Evolutionary conservation across 1,284 basidiomycete species (phyloP).

Genomic region (Microbotryum intermedium): DNA sequence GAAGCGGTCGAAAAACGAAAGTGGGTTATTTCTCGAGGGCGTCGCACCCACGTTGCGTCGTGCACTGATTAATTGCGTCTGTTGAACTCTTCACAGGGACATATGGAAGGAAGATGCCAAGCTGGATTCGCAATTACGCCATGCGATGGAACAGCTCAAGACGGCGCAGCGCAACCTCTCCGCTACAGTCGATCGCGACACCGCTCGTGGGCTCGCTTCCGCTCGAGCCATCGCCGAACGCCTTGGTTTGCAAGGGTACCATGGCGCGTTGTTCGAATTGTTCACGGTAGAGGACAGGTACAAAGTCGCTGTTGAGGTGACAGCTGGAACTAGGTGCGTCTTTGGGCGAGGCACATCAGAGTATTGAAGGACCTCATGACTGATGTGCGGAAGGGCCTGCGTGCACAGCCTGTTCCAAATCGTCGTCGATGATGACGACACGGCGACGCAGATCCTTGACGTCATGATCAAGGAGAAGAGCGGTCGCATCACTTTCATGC

Average conservation of each 20-base stretch:
- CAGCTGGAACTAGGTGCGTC: slow-evolving; percentile 77
- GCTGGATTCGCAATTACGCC: slow-evolving; percentile 62
- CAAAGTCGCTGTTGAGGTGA: slow-evolving; percentile 87
- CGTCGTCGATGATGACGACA: slow-evolving; percentile 91
- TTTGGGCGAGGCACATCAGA: neutral
- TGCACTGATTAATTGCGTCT: neutral
- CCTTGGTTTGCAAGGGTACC: slow-evolving; percentile 63
- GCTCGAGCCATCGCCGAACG: slow-evolving; percentile 72
- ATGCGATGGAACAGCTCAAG: slow-evolving; percentile 70
- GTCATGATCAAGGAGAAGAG: slow-evolving; percentile 85
- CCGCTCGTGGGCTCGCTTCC: slow-evolving; percentile 55
- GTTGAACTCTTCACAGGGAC: slow-evolving; percentile 45
- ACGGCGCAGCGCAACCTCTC: slow-evolving; percentile 69
- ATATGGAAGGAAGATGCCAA: slow-evolving; percentile 93
- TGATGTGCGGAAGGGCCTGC: neutral
- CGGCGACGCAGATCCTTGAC: slow-evolving; percentile 77
- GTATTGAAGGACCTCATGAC: neutral
- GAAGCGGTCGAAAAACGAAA: slow-evolving; percentile 72
- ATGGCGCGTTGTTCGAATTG: slow-evolving; percentile 87
- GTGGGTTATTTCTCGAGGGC: slow-evolving; percentile 41
- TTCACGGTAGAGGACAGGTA: slow-evolving; percentile 90
- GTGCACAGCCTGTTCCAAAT: slow-evolving; percentile 84
- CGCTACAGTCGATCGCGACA: slow-evolving; percentile 95
- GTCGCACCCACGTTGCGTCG: neutral
- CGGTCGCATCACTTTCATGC: slow-evolving; percentile 96